Conservation (phyloP, 495 filamentous ascomycete genomes). For the Mytilinidion resinicola region DNA sequence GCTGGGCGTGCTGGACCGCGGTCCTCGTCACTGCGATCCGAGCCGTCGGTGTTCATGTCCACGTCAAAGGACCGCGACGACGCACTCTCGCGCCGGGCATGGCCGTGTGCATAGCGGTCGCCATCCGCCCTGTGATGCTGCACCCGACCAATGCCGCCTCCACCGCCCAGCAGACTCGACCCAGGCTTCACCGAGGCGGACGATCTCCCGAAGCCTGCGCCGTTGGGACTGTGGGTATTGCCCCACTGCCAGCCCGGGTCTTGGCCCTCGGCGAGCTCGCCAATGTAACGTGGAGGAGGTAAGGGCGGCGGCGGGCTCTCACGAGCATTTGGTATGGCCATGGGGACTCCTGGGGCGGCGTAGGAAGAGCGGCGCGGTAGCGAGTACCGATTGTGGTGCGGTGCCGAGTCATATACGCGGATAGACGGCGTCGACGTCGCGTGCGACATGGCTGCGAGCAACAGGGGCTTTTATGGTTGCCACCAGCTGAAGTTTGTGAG, state of each 20-base stretch:
- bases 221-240: conserved; percentile 43
- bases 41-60: conserved; percentile 22
- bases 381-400: conserved; percentile 23
- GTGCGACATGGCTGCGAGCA: conserved; percentile 24
- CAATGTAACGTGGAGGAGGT: conserved; percentile 54
- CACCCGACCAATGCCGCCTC: conserved; percentile 5
- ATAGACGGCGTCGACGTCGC: conserved; percentile 26
- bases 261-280: conserved; percentile 46
- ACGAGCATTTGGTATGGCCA: conserved; percentile 51
- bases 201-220: conserved; percentile 39
- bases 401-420: conserved; percentile 29
- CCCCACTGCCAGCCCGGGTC: conserved; percentile 58
- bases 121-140: conserved; percentile 3
- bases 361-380: conserved; percentile 27
- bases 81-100: conserved; percentile 1
- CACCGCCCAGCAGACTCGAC: conserved; percentile 49
- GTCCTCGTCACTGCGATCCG: conserved; percentile 18
- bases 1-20: conserved; percentile 15
- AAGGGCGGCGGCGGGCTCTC: conserved; percentile 54
- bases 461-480: conserved; percentile 10
- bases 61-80: conserved; percentile 12
- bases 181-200: conserved; percentile 41
- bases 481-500: conserved; percentile 20
- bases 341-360: conserved; percentile 34
- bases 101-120: conserved; percentile 2